phyloP scores from a whole-genome alignment of 345 rosid species.

The Gossypium turneri region DNA sequence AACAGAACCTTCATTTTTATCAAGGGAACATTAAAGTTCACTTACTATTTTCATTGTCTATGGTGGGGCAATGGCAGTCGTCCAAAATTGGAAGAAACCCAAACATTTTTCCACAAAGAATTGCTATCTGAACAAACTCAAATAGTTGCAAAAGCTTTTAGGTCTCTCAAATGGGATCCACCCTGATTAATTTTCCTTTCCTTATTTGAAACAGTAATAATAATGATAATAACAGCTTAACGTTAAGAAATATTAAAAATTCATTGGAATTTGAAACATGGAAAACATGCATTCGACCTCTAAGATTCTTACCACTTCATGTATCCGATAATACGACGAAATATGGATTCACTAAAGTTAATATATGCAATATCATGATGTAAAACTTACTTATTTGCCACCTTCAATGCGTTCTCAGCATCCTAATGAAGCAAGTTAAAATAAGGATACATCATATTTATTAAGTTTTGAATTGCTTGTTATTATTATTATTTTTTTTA shows the following conservation, averaged over 20 bases:
- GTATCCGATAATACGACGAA: background rate
- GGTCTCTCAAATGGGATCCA: background rate
- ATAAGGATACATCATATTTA: no score
- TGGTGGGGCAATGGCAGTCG: background rate
- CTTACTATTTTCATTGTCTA: no score
- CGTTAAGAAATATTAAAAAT: background rate
- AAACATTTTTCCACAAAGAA: background rate
- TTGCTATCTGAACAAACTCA: conserved; percentile 6
- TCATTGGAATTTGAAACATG: background rate
- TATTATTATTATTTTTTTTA: no score
- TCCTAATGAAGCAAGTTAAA: no score
- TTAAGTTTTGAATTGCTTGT: no score
- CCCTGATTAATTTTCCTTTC: background rate
- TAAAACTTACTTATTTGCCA: background rate
- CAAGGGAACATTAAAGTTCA: no score
- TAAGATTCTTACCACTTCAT: background rate
- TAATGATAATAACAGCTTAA: background rate
- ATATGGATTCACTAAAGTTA: background rate
- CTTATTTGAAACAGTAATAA: no score
- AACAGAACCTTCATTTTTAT: background rate
- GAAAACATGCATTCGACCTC: background rate
- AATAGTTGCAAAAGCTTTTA: background rate
- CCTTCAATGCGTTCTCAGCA: background rate
- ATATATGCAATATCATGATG: background rate
- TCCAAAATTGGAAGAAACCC: background rate